phyloP scores from a whole-genome alignment of 768 basidiomycete genomes.

The Podaxis sp. region DNA sequence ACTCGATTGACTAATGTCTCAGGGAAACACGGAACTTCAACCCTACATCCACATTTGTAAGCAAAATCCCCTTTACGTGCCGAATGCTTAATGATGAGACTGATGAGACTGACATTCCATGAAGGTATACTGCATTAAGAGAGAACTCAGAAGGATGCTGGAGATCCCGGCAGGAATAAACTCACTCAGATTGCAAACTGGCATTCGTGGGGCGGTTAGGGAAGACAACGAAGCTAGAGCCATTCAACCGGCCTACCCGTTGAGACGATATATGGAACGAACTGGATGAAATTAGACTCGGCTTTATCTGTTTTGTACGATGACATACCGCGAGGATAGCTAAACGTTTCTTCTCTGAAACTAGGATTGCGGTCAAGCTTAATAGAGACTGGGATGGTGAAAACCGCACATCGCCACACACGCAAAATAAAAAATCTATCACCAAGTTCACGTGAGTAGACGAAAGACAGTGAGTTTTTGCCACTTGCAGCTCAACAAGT shows the following conservation, averaged over 20 bases:
- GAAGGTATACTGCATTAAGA: neutral
- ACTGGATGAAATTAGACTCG: neutral
- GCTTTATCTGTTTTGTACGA: neutral
- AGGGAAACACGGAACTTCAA: neutral
- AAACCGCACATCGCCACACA: neutral
- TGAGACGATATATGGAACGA: neutral
- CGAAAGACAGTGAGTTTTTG: neutral
- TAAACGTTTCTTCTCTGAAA: constrained; percentile 1
- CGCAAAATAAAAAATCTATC: constrained; percentile 5
- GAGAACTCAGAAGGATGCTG: neutral
- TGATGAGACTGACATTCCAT: constrained; percentile 1
- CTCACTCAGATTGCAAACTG: neutral
- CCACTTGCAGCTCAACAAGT: constrained; percentile 1
- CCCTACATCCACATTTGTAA: neutral
- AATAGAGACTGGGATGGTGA: neutral
- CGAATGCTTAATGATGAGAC: neutral
- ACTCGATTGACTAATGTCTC: neutral
- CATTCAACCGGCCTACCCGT: neutral
- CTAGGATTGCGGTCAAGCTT: neutral
- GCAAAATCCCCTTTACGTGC: neutral
- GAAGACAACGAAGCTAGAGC: neutral
- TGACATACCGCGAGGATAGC: neutral
- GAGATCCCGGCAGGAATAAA: neutral
- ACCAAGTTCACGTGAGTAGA: too few species aligned
- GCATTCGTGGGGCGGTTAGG: neutral